A percentile compares a stretch with the other conserved stretches of the same genome.
Evolutionary conservation across 208 protist genomes (phyloP).

Genomic region (Crithidia brevicula): DNA sequence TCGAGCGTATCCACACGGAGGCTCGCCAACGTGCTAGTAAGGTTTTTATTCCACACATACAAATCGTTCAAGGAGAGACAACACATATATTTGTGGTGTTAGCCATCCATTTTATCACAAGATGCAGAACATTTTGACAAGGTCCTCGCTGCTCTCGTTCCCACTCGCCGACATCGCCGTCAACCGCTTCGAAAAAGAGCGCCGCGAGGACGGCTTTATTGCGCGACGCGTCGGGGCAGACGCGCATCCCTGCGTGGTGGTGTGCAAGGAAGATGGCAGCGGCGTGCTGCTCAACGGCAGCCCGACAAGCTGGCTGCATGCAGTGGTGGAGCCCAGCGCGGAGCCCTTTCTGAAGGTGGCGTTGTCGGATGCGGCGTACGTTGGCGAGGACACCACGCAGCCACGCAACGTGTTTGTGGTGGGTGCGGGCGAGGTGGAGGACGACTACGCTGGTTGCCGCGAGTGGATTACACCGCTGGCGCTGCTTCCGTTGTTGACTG

Average conservation of each 20-base stretch:
- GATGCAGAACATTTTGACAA: neutral
- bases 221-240: constrained; percentile 11
- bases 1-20: no score
- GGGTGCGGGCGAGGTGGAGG: constrained; percentile 7
- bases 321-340: neutral
- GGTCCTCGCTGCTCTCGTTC: constrained; percentile 15
- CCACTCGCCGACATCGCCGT: constrained; percentile 11
- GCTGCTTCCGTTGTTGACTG: neutral
- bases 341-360: constrained; percentile 21
- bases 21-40: no score
- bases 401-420: constrained; percentile 37
- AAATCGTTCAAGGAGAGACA: no score
- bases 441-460: constrained; percentile 3
- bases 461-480: constrained; percentile 2
- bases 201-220: constrained; percentile 29
- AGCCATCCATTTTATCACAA: no score
- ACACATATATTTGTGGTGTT: no score
- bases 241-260: constrained; percentile 32
- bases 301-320: constrained; percentile 33
- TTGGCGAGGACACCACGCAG: constrained; percentile 31
- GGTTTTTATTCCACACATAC: no score
- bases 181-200: constrained; percentile 33
- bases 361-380: constrained; percentile 24
- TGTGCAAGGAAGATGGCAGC: constrained; percentile 33
- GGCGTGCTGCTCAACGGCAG: constrained; percentile 25